Conservation (phyloP, 2,329 filamentous ascomycete species). For the Beauveria bassiana region DNA sequence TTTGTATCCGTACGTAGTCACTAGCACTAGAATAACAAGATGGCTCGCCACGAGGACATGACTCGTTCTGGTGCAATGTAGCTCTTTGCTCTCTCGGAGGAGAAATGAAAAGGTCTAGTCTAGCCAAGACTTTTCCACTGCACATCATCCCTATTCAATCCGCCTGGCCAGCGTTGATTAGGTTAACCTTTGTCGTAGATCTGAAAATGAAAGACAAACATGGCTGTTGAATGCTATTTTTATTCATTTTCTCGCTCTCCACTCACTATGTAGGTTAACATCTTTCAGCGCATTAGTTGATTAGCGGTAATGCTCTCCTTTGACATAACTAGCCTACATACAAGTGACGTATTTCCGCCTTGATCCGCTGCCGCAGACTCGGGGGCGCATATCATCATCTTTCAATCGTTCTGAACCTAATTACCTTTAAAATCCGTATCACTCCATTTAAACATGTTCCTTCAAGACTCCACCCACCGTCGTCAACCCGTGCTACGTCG, state of each 20-base stretch:
- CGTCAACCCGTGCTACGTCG: not conserved
- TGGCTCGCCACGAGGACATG: not conserved
- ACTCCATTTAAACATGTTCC: not conserved
- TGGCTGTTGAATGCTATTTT: too few species aligned
- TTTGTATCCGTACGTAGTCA: not conserved
- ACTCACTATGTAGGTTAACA: not conserved
- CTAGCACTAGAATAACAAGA: not conserved
- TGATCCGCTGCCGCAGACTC: not conserved
- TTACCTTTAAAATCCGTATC: too few species aligned
- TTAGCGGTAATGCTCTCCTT: not conserved
- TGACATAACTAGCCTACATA: too few species aligned
- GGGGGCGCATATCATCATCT: too few species aligned
- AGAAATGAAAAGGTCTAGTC: too few species aligned
- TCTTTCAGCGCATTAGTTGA: not conserved
- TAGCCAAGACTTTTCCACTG: not conserved
- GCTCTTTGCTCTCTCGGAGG: too few species aligned
- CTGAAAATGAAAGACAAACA: too few species aligned
- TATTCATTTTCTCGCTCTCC: too few species aligned
- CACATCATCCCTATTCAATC: not conserved
- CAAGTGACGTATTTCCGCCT: not conserved
- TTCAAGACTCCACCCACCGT: not conserved
- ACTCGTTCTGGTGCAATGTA: not conserved
- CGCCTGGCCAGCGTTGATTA: too few species aligned
- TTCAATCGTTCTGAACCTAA: too few species aligned
- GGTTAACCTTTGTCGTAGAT: too few species aligned